Evolutionary conservation across 768 basidiomycete species (phyloP), one percentile per base, ranked within the genome.

Genomic region (Hortiboletus campestris): DNA sequence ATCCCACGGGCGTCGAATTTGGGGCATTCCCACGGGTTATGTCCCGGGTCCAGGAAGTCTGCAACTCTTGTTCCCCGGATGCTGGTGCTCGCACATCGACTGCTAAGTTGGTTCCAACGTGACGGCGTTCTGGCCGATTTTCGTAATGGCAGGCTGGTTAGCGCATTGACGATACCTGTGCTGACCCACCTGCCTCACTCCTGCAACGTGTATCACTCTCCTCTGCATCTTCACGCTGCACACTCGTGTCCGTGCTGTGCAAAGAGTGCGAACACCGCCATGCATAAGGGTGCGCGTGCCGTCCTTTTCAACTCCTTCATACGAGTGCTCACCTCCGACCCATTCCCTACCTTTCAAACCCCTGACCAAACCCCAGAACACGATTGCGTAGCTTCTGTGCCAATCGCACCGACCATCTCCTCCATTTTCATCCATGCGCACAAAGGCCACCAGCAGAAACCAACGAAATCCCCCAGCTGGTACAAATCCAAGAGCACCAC

Each of bases 211-310:
- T 52, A 61, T 62, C 58, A 61, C 19, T 52, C 41, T 44, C 44
- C 43, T 54, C 49, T 46, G 45, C 45, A 50, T 35, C 57, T 64
- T 62, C 66, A 65, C 69, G 51, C 53, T 14, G 60, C 63, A 71
- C 67, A 67, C 70, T 71, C 70, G 71, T 71, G 69, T 46, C 48
- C 25, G 46, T 67, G 67, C 69, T 65, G 67, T 59, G 66, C 59
- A 54, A 43, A 57, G 56, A 31, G 46, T 47, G 17, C 57, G n/a
- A 49, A 64, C 38, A 58, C 56, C 40, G 56, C 58, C 65, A 62
- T 68, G 69, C 62, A 52, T 34, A 55, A 70, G 62, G 46, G 61
- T 67, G 54, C 61, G 63, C 66, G 52, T 59, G 32, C 49, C 56
- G 56, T 62, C 55, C 60, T 64, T 54, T 62, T 56, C 58, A 49